phyloP scores from a whole-genome alignment of 2,329 filamentous ascomycete species.

The Xylaria sp. region DNA sequence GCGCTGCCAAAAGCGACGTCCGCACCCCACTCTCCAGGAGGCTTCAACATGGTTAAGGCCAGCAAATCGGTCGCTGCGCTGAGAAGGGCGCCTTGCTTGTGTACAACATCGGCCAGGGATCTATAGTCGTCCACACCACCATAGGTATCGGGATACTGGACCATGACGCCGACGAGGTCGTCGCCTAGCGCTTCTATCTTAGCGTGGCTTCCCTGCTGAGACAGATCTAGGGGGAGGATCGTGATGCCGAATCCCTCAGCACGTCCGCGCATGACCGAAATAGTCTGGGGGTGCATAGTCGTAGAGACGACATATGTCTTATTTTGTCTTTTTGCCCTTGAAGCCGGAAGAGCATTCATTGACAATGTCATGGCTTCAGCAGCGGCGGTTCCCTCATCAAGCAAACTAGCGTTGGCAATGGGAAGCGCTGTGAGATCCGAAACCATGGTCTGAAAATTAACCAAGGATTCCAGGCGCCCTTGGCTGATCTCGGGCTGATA shows the following conservation, averaged over 20 bases:
- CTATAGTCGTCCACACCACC: conserved; percentile 82
- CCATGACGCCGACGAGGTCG: conserved; percentile 86
- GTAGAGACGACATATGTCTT: conserved; percentile 89
- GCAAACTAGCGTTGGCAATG: conserved; percentile 88
- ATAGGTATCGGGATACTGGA: conserved; percentile 93
- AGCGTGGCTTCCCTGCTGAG: conserved; percentile 68
- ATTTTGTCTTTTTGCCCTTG: conserved; percentile 76
- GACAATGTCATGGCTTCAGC: conserved; percentile 97
- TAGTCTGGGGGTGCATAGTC: conserved; percentile 84
- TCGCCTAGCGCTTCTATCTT: conserved; percentile 79
- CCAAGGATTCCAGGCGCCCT: conserved; percentile 86
- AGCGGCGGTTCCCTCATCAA: conserved; percentile 92
- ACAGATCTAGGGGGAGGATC: conserved; percentile 77
- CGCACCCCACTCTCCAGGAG: conserved; percentile 92
- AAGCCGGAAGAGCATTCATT: conserved; percentile 75
- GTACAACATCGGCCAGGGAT: conserved; percentile 77
- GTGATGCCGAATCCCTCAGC: conserved; percentile 92
- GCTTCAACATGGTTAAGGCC: conserved; percentile 85
- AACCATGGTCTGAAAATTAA: conserved; percentile 96
- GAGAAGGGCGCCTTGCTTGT: conserved; percentile 80
- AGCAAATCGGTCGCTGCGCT: conserved; percentile 90
- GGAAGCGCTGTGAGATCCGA: conserved; percentile 86
- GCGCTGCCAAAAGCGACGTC: conserved; percentile 95
- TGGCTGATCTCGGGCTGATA: conserved; percentile 99
- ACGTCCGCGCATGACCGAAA: conserved; percentile 83